Percentiles rank a stretch among this genome's conserved stretches.
Evolutionary conservation across 164 flowering plant species (phyloP).

Genomic region (Buxus sempervirens): DNA sequence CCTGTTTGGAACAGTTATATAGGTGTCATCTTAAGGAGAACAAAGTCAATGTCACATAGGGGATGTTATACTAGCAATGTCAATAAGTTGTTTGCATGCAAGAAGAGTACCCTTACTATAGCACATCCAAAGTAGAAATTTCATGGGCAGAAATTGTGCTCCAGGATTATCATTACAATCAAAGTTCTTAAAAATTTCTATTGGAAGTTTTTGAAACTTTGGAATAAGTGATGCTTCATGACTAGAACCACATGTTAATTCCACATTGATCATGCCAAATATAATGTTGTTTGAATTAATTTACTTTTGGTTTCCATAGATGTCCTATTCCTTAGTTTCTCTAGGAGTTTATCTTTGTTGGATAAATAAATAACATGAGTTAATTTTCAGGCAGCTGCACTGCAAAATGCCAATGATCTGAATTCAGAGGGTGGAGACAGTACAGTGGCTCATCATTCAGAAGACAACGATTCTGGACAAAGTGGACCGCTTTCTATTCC

Average conservation of each 20-base stretch:
- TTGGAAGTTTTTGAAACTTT: not conserved
- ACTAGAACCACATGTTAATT: not conserved
- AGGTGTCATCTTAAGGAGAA: not conserved
- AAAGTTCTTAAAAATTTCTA: not conserved
- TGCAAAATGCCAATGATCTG: conserved; percentile 17
- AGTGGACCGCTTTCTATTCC: conserved; percentile 75
- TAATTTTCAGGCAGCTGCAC: conserved; percentile 41
- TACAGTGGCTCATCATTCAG: conserved; percentile 19
- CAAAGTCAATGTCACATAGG: not conserved
- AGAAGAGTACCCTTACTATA: not conserved
- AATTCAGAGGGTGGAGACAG: conserved; percentile 26
- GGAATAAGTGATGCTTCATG: not conserved
- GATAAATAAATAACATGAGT: conserved; percentile 3
- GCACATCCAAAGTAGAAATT: not conserved
- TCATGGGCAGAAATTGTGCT: not conserved
- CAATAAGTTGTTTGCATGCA: not conserved
- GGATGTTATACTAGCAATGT: not conserved
- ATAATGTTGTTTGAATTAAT: not conserved
- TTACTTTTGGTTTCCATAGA: not conserved
- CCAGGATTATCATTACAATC: not conserved
- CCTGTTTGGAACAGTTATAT: conserved; percentile 13
- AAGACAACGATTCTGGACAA: conserved; percentile 44
- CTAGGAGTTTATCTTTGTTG: not conserved
- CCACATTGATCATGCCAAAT: not conserved
- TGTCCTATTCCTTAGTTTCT: not conserved